Conservation (phyloP, 1,284 basidiomycete genomes). For the Papiliotrema terrestris region DNA sequence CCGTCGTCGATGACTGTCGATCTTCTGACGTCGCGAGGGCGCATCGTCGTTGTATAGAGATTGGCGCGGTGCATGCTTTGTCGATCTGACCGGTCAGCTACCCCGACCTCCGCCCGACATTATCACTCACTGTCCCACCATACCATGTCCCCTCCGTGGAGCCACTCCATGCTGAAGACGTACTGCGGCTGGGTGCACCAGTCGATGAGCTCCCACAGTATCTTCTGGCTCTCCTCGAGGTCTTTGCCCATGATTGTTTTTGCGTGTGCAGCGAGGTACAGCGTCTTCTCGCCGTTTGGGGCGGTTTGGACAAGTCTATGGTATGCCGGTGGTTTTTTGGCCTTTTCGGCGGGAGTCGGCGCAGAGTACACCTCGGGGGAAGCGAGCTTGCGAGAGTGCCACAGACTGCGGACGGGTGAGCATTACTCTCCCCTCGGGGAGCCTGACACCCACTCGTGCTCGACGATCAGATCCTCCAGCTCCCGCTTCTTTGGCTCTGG, state of each 20-base stretch:
- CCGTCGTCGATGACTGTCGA: no score
- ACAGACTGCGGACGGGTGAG: neutral
- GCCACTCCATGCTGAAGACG: no score
- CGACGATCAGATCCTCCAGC: slow-evolving; percentile 5
- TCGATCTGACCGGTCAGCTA: no score
- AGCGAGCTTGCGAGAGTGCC: slow-evolving; percentile 4
- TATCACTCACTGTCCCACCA: no score
- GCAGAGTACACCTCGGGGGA: slow-evolving; percentile 1
- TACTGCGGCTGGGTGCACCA: slow-evolving; percentile 5
- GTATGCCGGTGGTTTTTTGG: slow-evolving; percentile 2
- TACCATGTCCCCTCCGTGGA: no score
- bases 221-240: slow-evolving; percentile 3
- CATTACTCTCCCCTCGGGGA: neutral
- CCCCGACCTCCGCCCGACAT: no score
- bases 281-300: neutral
- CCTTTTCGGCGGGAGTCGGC: neutral
- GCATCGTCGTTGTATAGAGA: no score
- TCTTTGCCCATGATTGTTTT: neutral
- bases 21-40: no score
- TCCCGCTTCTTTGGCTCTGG: slow-evolving; percentile 4
- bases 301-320: slow-evolving; percentile 2
- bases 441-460: slow-evolving; percentile 1
- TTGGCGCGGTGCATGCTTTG: no score
- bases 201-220: slow-evolving; percentile 5
- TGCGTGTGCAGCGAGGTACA: slow-evolving; percentile 4